These are phyloP conservation scores for Parathielavia hyrcaniae DNA, from an alignment of 495 filamentous ascomycete genomes.

Conservation along the genomic window DNA sequence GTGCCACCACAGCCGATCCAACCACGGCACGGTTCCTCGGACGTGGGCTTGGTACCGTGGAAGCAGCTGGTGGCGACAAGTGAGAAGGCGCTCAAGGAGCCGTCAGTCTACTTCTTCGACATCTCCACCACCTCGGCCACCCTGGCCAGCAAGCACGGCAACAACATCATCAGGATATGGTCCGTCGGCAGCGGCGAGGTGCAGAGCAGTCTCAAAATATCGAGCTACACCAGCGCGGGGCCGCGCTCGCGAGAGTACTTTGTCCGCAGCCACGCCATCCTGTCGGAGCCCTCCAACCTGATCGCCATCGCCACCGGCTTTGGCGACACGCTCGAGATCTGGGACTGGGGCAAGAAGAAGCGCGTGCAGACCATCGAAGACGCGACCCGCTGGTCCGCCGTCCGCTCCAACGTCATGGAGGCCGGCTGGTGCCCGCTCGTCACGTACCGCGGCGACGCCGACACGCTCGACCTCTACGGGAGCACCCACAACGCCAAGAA, in stretches of 20 bases:
- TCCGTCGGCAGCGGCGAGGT: conserved; percentile 29
- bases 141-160: conserved; percentile 33
- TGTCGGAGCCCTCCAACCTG: conserved; percentile 31
- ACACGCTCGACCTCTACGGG: conserved; percentile 54
- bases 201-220: conserved; percentile 30
- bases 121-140: conserved; percentile 24
- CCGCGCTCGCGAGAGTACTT: conserved; percentile 35
- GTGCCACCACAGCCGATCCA: conserved; percentile 9
- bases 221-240: conserved; percentile 33
- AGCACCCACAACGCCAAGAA: conserved; percentile 58
- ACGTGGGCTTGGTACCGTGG: conserved; percentile 24
- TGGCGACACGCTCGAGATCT: conserved; percentile 34
- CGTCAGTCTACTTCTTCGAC: conserved; percentile 30
- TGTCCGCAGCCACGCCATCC: conserved; percentile 36
- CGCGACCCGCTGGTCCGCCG: conserved; percentile 34
- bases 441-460: conserved; percentile 27
- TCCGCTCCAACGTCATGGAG: conserved; percentile 32
- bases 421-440: conserved; percentile 29
- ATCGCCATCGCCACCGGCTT: conserved; percentile 34
- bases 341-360: conserved; percentile 37
- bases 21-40: conserved; percentile 9
- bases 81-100: conserved; percentile 28
- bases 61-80: conserved; percentile 22
- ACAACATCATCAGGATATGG: conserved; percentile 37
- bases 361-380: conserved; percentile 31